phyloP scores from a whole-genome alignment of 2,329 filamentous ascomycete genomes.

The Fusarium ambrosium region DNA sequence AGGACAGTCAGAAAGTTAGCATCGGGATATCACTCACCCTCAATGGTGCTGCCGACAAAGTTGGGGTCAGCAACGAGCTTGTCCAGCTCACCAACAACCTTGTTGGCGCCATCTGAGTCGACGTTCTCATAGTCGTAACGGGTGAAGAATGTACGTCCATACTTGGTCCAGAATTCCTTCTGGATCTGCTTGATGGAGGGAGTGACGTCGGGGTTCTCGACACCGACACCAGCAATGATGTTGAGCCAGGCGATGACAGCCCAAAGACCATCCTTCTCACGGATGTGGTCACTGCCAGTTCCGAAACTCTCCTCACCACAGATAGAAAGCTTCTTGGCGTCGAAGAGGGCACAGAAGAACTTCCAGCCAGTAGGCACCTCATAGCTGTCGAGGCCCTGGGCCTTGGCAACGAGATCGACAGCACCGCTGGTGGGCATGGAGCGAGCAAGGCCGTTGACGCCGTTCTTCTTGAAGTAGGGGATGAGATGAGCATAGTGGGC shows the following conservation, averaged over 20 bases:
- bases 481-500: conserved; percentile 96
- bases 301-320: conserved; percentile 99
- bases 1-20: neutral
- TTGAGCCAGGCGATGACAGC: conserved; percentile 98
- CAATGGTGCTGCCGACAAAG: conserved; percentile 87
- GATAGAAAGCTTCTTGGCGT: conserved; percentile 95
- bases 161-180: conserved; percentile 95
- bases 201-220: conserved; percentile 81
- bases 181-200: conserved; percentile 97
- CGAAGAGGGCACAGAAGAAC: conserved; percentile 97
- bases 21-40: conserved; percentile 62
- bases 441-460: conserved; percentile 93
- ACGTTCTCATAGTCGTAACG: conserved; percentile 98
- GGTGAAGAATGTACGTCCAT: conserved; percentile 98
- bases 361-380: conserved; percentile 99
- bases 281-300: conserved; percentile 98
- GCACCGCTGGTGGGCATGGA: conserved; percentile 98
- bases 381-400: conserved; percentile 90
- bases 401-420: conserved; percentile 95
- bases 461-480: conserved; percentile 98
- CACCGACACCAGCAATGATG: conserved; percentile 94
- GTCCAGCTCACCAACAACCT: conserved; percentile 86
- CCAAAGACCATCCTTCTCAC: conserved; percentile 99
- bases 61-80: conserved; percentile 79
- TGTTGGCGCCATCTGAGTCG: conserved; percentile 89